Percentiles rank a stretch among this genome's conserved stretches.
These are phyloP conservation scores for Teunomyces pallodes DNA, from an alignment of 805 yeast species.

Conservation along the genomic window DNA sequence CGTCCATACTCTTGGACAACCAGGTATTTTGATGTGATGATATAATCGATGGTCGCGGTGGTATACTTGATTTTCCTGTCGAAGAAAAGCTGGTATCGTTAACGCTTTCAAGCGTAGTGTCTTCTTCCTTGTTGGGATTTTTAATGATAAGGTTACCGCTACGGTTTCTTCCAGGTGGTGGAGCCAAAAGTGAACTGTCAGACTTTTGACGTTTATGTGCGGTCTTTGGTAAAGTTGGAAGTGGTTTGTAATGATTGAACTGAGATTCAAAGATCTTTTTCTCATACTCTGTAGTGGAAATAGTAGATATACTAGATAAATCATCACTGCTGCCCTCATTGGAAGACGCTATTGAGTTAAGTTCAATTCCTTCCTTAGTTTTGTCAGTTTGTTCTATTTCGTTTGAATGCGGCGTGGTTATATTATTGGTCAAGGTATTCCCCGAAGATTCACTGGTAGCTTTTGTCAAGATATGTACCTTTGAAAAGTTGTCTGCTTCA, in stretches of 20 bases:
- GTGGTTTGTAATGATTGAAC: constrained; percentile 25
- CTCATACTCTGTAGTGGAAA: constrained; percentile 39
- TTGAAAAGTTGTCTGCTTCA: constrained; percentile 33
- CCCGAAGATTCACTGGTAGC: constrained; percentile 4
- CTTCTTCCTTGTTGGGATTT: background rate
- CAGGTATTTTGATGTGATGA: background rate
- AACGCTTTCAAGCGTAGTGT: background rate
- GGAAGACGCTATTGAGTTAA: background rate
- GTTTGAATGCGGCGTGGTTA: background rate
- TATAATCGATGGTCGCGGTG: background rate
- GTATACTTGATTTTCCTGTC: background rate
- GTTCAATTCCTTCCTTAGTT: background rate
- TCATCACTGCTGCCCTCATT: constrained; percentile 14
- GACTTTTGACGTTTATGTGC: background rate
- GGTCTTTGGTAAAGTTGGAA: constrained; percentile 15
- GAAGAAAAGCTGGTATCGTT: background rate
- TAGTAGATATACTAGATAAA: constrained; percentile 27
- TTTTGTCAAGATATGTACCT: constrained; percentile 44
- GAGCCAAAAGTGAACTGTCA: background rate
- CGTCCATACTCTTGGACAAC: constrained; percentile 2
- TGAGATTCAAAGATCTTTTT: constrained; percentile 37
- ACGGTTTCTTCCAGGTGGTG: background rate
- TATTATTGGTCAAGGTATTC: background rate
- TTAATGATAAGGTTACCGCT: background rate
- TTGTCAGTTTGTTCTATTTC: background rate